Evolutionary conservation across 139 green algal genomes (phyloP).

Genomic region (Yamagishiella unicocca): DNA sequence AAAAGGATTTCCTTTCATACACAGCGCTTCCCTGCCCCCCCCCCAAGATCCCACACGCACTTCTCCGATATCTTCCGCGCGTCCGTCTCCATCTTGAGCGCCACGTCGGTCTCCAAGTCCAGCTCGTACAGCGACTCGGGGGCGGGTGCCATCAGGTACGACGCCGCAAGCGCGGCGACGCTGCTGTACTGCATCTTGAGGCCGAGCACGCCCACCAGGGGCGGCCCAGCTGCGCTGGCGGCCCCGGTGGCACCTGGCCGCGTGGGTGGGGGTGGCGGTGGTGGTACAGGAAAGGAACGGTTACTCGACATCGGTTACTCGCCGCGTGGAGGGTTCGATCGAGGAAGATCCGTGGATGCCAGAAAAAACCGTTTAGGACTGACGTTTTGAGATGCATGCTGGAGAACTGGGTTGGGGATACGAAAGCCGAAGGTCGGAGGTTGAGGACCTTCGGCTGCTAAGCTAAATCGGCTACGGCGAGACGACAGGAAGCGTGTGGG

Average conservation of each 20-base stretch:
- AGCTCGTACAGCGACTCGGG: slow-evolving; percentile 45
- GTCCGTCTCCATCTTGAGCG: not conserved
- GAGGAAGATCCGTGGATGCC: not conserved
- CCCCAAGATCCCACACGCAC: not conserved
- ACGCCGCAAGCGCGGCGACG: not conserved
- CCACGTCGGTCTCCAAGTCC: slow-evolving; percentile 1
- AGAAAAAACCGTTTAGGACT: not conserved
- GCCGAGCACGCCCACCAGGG: slow-evolving; percentile 23
- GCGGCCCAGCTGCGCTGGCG: not conserved
- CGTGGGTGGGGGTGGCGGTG: not conserved
- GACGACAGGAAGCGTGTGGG: too few relatives aligned
- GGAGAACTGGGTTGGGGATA: too few relatives aligned
- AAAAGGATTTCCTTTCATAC: not conserved
- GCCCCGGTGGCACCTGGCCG: not conserved
- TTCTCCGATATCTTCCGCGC: slow-evolving; percentile 1
- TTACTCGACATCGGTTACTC: too few relatives aligned
- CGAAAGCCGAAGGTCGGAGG: too few relatives aligned
- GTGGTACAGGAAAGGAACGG: too few relatives aligned
- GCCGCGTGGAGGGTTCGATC: not conserved
- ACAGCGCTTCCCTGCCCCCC: not conserved
- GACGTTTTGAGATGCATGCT: too few relatives aligned
- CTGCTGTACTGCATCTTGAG: slow-evolving; percentile 1
- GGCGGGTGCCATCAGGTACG: slow-evolving; percentile 1
- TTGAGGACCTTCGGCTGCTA: too few relatives aligned
- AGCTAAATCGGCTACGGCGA: too few relatives aligned